These are phyloP conservation scores for Cucurbita argyrosperma DNA, from an alignment of 306 rosid species.

Conservation along the genomic window DNA sequence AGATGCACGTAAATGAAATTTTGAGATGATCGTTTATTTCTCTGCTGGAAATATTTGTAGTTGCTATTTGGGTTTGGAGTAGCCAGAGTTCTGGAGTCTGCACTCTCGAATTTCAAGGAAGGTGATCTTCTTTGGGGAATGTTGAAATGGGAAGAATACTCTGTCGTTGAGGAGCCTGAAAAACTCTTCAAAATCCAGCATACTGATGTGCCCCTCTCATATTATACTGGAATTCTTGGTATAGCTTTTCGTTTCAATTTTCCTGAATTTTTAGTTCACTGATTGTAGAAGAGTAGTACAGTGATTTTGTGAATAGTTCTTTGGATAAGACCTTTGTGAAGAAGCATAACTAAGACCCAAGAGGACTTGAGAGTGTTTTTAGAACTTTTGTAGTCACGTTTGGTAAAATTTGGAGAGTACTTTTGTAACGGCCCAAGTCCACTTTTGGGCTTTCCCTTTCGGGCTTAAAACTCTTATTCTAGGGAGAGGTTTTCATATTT, in stretches of 20 bases:
- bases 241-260: background rate
- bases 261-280: background rate
- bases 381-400: background rate
- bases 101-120: slow-evolving; percentile 23
- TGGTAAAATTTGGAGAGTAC: background rate
- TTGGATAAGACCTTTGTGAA: background rate
- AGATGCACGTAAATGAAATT: background rate
- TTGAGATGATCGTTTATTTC: background rate
- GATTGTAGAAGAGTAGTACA: background rate
- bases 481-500: too few relatives aligned
- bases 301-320: background rate
- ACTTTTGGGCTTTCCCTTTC: too few relatives aligned
- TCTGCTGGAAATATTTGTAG: slow-evolving; percentile 13
- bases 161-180: slow-evolving; percentile 19
- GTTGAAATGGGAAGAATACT: slow-evolving; percentile 53
- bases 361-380: background rate
- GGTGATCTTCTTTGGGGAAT: slow-evolving; percentile 59
- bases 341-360: background rate
- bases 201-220: slow-evolving; percentile 47
- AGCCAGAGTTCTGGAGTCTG: slow-evolving; percentile 41
- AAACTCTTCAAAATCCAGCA: slow-evolving; percentile 30
- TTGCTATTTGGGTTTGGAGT: slow-evolving; percentile 33
- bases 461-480: too few relatives aligned
- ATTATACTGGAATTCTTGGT: slow-evolving; percentile 65
- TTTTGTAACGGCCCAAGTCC: background rate